A percentile compares a stretch with the other conserved stretches of the same genome.
Conservation (phyloP, 495 filamentous ascomycete genomes). For the Lindgomyces ingoldianus region DNA sequence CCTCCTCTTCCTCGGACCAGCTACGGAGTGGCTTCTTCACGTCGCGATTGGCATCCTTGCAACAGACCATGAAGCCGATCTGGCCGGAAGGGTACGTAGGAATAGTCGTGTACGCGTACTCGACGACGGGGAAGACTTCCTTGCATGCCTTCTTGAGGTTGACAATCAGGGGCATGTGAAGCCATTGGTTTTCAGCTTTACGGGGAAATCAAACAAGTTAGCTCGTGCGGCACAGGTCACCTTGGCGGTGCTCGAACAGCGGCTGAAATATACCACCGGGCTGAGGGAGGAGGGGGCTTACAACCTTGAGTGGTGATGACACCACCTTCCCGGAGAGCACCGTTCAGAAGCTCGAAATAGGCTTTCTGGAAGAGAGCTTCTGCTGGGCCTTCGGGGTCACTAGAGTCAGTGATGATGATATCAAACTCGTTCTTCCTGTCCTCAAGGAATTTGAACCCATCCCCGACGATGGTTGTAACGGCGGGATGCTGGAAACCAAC, state of each 20-base stretch:
- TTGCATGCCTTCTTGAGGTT: conserved; percentile 93
- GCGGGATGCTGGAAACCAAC: conserved; percentile 91
- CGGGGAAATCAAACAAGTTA: conserved; percentile 37
- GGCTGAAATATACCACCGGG: conserved; percentile 7
- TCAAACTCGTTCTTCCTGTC: conserved; percentile 94
- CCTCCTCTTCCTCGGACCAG: conserved; percentile 85
- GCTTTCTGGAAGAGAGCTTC: conserved; percentile 97
- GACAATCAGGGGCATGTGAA: conserved; percentile 87
- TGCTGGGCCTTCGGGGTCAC: conserved; percentile 94
- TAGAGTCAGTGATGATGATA: conserved; percentile 99
- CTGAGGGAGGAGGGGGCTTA: conserved; percentile 70
- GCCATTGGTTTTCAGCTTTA: conserved; percentile 98
- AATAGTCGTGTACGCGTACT: conserved; percentile 99
- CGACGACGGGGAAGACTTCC: conserved; percentile 94
- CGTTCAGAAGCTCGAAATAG: conserved; percentile 91
- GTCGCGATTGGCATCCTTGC: conserved; percentile 84
- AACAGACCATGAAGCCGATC: conserved; percentile 99
- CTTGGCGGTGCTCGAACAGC: background rate
- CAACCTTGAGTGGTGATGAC: conserved; percentile 99
- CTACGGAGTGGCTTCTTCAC: conserved; percentile 77
- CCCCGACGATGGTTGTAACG: conserved; percentile 85
- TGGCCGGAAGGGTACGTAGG: conserved; percentile 98
- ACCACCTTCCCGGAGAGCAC: conserved; percentile 88
- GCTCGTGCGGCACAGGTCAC: conserved; percentile 18
- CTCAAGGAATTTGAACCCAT: conserved; percentile 96